phyloP scores from a whole-genome alignment of 768 basidiomycete species.

The Podaxis sp. region DNA sequence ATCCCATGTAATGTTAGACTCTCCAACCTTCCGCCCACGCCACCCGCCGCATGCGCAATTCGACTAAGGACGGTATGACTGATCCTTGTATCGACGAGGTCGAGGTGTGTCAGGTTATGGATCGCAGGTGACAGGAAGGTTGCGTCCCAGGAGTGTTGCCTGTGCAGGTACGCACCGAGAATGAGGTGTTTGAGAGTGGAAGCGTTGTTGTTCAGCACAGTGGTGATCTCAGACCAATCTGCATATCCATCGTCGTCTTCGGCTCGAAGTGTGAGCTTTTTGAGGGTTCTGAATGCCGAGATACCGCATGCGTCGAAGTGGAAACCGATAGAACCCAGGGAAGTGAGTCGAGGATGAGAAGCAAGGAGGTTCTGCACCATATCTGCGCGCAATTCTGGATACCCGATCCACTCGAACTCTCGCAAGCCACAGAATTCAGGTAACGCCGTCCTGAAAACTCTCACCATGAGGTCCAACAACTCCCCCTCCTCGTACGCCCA shows the following conservation, averaged over 20 bases:
- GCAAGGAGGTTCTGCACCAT: constrained; percentile 56
- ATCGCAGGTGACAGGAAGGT: constrained; percentile 62
- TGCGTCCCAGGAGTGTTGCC: constrained; percentile 63
- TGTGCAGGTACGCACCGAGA: constrained; percentile 64
- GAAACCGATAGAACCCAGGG: constrained; percentile 67
- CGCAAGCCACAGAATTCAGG: constrained; percentile 56
- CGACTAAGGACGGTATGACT: constrained; percentile 58
- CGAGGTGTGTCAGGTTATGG: constrained; percentile 62
- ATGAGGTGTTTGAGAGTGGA: constrained; percentile 55
- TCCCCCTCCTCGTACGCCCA: constrained; percentile 71
- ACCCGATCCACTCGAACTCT: constrained; percentile 77
- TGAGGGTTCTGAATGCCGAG: constrained; percentile 53
- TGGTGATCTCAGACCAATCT: constrained; percentile 63
- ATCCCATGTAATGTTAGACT: constrained; percentile 64
- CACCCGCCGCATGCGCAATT: constrained; percentile 55
- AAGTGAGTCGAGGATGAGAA: constrained; percentile 48
- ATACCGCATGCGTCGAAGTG: constrained; percentile 72
- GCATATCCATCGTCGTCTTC: constrained; percentile 71
- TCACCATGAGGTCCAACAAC: constrained; percentile 56
- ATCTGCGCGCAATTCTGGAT: constrained; percentile 65
- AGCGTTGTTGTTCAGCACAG: constrained; percentile 58
- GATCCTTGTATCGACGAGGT: constrained; percentile 67
- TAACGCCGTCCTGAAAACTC: constrained; percentile 61
- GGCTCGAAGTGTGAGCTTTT: constrained; percentile 63
- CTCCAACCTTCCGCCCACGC: constrained; percentile 28